Base-by-base conservation (phyloP, 768 basidiomycete species). In the Rhodotorula babjevae region DNA sequence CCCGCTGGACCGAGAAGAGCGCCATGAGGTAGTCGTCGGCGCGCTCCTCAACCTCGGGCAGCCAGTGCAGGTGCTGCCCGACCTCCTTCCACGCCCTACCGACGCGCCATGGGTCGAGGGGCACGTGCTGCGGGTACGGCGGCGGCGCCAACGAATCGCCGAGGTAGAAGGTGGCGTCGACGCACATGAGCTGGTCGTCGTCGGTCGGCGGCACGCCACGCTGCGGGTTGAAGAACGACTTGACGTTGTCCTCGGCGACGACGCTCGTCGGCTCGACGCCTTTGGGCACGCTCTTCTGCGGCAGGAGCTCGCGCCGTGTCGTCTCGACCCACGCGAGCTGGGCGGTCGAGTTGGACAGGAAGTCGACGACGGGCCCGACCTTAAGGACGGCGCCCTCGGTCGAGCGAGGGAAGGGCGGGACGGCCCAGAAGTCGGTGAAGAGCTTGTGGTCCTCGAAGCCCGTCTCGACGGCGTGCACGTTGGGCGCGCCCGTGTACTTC, bases 121-220 rank as follows among this genome's bases (percentile, higher is more conserved):
- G 58, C 25, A 59, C 40, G 4, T 21, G n/a, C 8, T 14, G 53
- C 9, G 29, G 31, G 44, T 44, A 57, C 0, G 69, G 67, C n/a
- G 60, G 42, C 12, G 65, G 61, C 29, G 49, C 50, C 42, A 72
- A 67, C 74, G 72, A 72, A 61, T 71, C 56, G 40, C 46, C 46
- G 29, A 61, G 9, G 46, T 61, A 61, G 46, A 46, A 61, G 7
- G 46, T 29, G 29, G 60, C 60, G 29, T 61, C 60, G 16, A 61
- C n/a, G 29, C 60, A 61, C n/a, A n/a, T n/a, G 15, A 61, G 14
- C 21, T 61, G 60, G n/a, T 46, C 44, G 46, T 61, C 60, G 0
- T 46, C n/a, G 3, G 60, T 46, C n/a, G 44, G 60, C 25, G 60
- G 60, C 16, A 44, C 15, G n/a, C 27, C n/a, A 29, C 23, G 27